Conservation (phyloP, 2,329 filamentous ascomycete species). For the Pseudogymnoascus sp. region DNA sequence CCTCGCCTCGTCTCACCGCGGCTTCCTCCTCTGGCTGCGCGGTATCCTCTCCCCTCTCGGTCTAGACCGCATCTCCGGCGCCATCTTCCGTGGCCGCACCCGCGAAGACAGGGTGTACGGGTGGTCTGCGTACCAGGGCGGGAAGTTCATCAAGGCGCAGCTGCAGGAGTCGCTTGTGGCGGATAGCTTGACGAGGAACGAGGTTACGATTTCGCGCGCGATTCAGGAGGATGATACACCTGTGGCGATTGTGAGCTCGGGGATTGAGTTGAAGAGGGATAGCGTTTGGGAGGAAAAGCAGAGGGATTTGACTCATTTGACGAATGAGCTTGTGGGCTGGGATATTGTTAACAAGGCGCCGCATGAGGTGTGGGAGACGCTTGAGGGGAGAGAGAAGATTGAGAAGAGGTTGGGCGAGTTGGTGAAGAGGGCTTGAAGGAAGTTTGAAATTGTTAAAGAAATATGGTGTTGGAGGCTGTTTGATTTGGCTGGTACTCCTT, state of each 20-base stretch:
- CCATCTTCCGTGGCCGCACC: constrained; percentile 72
- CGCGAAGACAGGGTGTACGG: constrained; percentile 83
- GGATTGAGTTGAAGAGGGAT: constrained; percentile 58
- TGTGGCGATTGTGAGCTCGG: constrained; percentile 76
- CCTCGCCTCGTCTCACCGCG: constrained; percentile 59
- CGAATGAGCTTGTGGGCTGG: constrained; percentile 72
- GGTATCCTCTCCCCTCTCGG: constrained; percentile 84
- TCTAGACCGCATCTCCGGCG: constrained; percentile 69
- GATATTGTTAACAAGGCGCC: constrained; percentile 79
- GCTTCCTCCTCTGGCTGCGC: constrained; percentile 79
- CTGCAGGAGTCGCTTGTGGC: constrained; percentile 90
- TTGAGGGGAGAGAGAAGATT: constrained; percentile 63
- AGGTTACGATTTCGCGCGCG: constrained; percentile 67
- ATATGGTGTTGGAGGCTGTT: not conserved
- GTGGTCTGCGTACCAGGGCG: constrained; percentile 65
- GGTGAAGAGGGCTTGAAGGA: constrained; percentile 33
- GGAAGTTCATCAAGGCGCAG: constrained; percentile 81
- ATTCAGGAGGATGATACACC: constrained; percentile 73
- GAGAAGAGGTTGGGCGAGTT: constrained; percentile 71
- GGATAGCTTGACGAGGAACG: constrained; percentile 72
- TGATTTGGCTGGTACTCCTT: not conserved
- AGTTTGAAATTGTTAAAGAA: not conserved
- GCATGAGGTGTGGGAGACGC: constrained; percentile 76
- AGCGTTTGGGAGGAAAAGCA: constrained; percentile 76
- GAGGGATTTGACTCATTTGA: constrained; percentile 72